Percentiles rank a stretch among this genome's conserved stretches.
phyloP scores from a whole-genome alignment of 2,329 filamentous ascomycete genomes.

The Triangularia verruculosa region DNA sequence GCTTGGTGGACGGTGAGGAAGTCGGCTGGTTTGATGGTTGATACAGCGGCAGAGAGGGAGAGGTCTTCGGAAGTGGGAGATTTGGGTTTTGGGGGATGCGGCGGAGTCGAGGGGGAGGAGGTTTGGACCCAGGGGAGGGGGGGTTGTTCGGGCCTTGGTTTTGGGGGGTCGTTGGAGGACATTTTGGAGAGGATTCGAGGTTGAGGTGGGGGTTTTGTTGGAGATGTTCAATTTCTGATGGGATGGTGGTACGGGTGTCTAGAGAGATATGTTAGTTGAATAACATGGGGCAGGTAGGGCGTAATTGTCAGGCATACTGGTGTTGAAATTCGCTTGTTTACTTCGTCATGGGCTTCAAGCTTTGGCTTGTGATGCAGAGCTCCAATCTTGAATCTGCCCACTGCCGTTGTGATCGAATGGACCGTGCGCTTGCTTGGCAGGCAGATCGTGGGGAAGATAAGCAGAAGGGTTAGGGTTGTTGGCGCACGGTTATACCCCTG shows the following conservation, averaged over 20 bases:
- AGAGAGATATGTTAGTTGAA: constrained; percentile 13
- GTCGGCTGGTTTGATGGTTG: constrained; percentile 65
- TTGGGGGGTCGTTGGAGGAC: neutral
- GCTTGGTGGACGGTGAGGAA: constrained; percentile 70
- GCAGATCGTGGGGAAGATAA: neutral
- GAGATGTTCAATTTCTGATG: constrained; percentile 18
- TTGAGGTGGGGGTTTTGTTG: no score
- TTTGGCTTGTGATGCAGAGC: neutral
- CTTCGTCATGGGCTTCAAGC: neutral
- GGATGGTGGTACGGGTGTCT: constrained; percentile 10
- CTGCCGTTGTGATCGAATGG: neutral
- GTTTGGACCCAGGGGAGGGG: constrained; percentile 2
- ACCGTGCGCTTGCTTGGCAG: neutral
- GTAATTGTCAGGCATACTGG: neutral
- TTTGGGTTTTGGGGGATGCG: neutral
- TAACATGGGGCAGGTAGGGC: constrained; percentile 4
- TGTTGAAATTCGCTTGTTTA: neutral
- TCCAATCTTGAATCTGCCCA: neutral
- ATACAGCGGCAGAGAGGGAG: constrained; percentile 59
- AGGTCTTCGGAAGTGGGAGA: neutral
- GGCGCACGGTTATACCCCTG: neutral
- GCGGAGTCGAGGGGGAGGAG: neutral
- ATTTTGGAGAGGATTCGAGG: neutral
- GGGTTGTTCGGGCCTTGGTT: neutral
- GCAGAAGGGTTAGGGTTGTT: constrained; percentile 3